Evolutionary conservation across 306 rosid genomes (phyloP).

Genomic region (Quercus agrifolia): DNA sequence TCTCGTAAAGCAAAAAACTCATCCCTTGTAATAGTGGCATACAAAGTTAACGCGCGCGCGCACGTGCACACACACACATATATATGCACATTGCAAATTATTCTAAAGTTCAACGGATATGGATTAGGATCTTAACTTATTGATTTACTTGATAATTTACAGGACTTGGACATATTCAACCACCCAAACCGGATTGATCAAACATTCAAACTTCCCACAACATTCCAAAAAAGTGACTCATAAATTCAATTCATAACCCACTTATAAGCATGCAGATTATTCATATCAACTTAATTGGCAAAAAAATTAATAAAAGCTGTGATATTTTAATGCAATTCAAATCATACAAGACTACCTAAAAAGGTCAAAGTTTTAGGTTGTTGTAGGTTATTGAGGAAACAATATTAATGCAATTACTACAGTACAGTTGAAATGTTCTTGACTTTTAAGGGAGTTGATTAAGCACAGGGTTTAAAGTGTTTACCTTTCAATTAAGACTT

Average conservation of each 20-base stretch:
- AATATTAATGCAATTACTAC: background rate
- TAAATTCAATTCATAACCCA: background rate
- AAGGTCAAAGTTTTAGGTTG: background rate
- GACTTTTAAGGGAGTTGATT: background rate
- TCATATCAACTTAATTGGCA: background rate
- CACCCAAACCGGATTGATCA: background rate
- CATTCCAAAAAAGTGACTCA: background rate
- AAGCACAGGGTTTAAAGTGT: background rate
- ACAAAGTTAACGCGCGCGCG: background rate
- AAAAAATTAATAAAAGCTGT: background rate
- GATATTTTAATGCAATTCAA: background rate
- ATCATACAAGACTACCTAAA: background rate
- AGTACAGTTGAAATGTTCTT: background rate
- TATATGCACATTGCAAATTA: background rate
- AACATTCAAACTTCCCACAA: background rate
- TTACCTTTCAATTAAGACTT: background rate
- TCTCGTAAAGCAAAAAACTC: background rate
- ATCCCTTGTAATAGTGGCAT: background rate
- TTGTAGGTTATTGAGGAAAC: background rate
- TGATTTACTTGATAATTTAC: background rate
- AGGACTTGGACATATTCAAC: background rate
- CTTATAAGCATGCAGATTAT: background rate
- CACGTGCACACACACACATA: accelerated
- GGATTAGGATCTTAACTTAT: background rate
- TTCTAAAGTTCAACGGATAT: background rate